Conservation (phyloP, 805 yeast genomes). For the Barnettozyma populi region DNA sequence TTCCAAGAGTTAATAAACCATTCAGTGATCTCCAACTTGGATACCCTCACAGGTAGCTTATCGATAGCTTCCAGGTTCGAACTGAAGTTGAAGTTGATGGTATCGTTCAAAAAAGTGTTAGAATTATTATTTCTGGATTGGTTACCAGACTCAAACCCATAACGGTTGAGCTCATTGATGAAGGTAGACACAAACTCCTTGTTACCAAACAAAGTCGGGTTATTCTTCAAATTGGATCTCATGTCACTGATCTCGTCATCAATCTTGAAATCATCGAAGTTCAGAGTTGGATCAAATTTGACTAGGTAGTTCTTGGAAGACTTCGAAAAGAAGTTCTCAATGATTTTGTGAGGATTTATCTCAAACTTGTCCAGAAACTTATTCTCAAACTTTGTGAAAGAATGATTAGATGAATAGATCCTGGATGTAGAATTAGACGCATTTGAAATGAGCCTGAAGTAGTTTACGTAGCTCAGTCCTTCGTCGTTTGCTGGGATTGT, state of each 20-base stretch:
- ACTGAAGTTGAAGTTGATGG: conserved; percentile 26
- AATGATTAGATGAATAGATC: conserved; percentile 28
- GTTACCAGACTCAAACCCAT: conserved; percentile 21
- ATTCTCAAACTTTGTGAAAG: conserved; percentile 34
- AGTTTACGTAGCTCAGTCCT: conserved; percentile 21
- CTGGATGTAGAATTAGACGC: conserved; percentile 32
- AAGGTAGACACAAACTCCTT: conserved; percentile 23
- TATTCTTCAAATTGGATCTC: conserved; percentile 21
- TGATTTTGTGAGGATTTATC: conserved; percentile 32
- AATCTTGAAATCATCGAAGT: conserved; percentile 26
- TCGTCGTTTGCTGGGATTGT: conserved; percentile 27
- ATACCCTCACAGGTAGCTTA: conserved; percentile 28
- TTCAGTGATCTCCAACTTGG: conserved; percentile 32
- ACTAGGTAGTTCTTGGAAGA: conserved; percentile 30
- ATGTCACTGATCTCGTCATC: conserved; percentile 20
- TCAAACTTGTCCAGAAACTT: conserved; percentile 37
- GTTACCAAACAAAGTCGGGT: conserved; percentile 20
- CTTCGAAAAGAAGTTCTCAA: conserved; percentile 31
- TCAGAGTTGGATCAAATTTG: conserved; percentile 28
- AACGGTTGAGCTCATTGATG: conserved; percentile 23
- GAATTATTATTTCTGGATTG: conserved; percentile 17
- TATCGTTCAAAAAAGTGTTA: conserved; percentile 23
- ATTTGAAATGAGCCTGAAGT: conserved; percentile 29
- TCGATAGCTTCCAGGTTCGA: conserved; percentile 22
- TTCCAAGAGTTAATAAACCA: conserved; percentile 38